Percentiles rank a stretch among this genome's conserved stretches.
Evolutionary conservation across 2,329 filamentous ascomycete species (phyloP).

Genomic region (Bipolaris bicolor): DNA sequence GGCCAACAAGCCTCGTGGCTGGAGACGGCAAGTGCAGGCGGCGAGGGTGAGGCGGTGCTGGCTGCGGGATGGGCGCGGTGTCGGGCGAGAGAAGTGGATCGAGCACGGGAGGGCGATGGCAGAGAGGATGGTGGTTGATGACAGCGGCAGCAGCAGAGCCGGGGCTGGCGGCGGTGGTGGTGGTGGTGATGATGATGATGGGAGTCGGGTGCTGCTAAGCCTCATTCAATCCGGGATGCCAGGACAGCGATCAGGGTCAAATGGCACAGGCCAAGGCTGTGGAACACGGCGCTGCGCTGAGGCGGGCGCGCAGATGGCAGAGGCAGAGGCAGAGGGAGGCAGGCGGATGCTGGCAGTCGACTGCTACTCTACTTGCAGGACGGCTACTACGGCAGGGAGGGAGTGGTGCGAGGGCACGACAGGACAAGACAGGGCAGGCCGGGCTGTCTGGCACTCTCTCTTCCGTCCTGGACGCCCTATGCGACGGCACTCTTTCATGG

Average conservation of each 20-base stretch:
- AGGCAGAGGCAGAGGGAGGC: not conserved
- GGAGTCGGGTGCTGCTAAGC: conserved; percentile 13
- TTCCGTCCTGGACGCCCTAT: conserved; percentile 1
- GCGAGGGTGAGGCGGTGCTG: not conserved
- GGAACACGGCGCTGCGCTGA: conserved; percentile 11
- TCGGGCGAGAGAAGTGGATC: not conserved
- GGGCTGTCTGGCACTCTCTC: not conserved
- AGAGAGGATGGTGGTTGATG: not conserved
- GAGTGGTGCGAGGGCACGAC: not conserved
- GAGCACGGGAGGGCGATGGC: not conserved
- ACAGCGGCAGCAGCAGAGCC: not conserved
- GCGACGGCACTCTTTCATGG: conserved; percentile 3
- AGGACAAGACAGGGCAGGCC: not conserved
- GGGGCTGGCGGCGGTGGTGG: not conserved
- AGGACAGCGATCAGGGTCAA: conserved; percentile 17
- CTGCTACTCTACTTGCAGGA: too few species aligned
- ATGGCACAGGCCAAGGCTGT: conserved; percentile 13
- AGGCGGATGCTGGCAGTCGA: not conserved
- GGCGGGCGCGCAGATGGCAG: not conserved
- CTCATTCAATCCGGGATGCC: conserved; percentile 13
- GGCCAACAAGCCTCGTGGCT: not conserved
- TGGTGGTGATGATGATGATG: not conserved
- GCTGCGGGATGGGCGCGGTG: not conserved
- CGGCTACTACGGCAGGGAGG: too few species aligned
- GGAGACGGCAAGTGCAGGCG: not conserved